Base-by-base conservation (phyloP, 1,139 yeast species). In the Groenewaldozyma sp. region DNA sequence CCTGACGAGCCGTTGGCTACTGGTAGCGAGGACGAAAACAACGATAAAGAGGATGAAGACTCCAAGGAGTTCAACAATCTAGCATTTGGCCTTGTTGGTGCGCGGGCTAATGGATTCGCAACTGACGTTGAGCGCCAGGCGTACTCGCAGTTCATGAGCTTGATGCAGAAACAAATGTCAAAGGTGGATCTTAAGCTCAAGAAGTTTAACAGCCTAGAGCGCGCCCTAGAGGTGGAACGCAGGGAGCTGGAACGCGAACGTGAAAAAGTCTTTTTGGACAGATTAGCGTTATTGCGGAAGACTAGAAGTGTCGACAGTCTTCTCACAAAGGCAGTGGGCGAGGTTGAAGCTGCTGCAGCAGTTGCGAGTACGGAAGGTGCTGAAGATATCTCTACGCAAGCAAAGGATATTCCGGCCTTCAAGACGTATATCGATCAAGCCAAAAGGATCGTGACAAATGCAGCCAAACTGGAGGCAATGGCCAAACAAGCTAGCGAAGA, bases 81-180 rank as follows among this genome's bases (percentile, higher is more conserved):
- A 10, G 51, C 66, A 2, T 46, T 64, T 31, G 68, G 67, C 2
- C 44, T 63, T 5, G 66, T 83, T 24, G 95, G 94, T 3, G 82
- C 91, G 1, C 74, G 95, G 48, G 73, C 95, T 28, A 91, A 82
- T 54, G 73, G 84, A 28, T 80, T 88, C 62, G 86, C 94, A 11
- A 74, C 78, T 14, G 78, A 75, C 55, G 93, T 87, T 56, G 96
- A 87, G 55, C 68, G 91, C 41, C 86, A 82, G 55, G 59, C 65
- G 58, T 55, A 61, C 39, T 52, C 62, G 31, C 59, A 61, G 37
- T 62, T 60, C 40, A 74, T 86, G 76, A 69, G 77, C 48, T 73
- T 88, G 36, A 71, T 86, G 28, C 80, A 82, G 52, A 76, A 78
- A 37, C 87, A 87, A 60, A 57, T 82, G 48, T 71, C 77, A 41